Evolutionary conservation across 371 early-diverging fungal species (phyloP), one percentile per base, ranked within the genome.

Genomic region (Rhizopus microsporus): DNA sequence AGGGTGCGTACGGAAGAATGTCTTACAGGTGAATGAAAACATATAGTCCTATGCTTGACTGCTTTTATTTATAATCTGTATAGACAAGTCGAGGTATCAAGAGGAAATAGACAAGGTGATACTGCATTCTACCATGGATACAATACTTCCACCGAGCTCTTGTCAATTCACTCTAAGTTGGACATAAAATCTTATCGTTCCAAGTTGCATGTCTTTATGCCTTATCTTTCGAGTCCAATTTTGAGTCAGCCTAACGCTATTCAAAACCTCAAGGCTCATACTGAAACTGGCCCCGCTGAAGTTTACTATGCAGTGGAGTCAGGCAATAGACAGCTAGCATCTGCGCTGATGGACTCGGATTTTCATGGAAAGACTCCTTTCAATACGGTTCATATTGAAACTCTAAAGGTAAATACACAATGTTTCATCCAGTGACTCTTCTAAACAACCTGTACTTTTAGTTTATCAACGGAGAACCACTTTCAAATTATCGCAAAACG

Each of bases 51-150:
- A 65, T 65, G 57, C 33, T 52, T 17, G 7, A 3, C n/a, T 42
- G n/a, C 3, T 33, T 4, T 31, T 29, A 9, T 7, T 32, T 23
- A 12, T 32, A 17, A 7, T 8, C 5, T 53, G 7, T 56, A 34
- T 55, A 82, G 78, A 58, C 52, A 67, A 43, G 86, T 87, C 3
- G 80, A 84, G 56, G 81, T 83, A 40, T 80, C 85, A 2, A 81
- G 87, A 62, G 87, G 87, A 39, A 87, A 87, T 44, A 67, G 85
- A 5, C 74, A 81, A 51, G 87, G 87, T 30, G 73, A 84, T 54
- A 69, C 73, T 15, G 81, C 80, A 0, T 82, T 85, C 47, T 81
- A 75, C 39, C 54, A 63, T 4, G 8, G n/a, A 3, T 13, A 45
- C 2, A 15, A 33, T 12, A 23, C 44, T 32, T 9, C 38, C 17